A percentile compares a stretch with the other conserved stretches of the same genome.
These are phyloP conservation scores for Trypanosomatidae sp. DNA, from an alignment of 208 protist species.

Conservation along the genomic window DNA sequence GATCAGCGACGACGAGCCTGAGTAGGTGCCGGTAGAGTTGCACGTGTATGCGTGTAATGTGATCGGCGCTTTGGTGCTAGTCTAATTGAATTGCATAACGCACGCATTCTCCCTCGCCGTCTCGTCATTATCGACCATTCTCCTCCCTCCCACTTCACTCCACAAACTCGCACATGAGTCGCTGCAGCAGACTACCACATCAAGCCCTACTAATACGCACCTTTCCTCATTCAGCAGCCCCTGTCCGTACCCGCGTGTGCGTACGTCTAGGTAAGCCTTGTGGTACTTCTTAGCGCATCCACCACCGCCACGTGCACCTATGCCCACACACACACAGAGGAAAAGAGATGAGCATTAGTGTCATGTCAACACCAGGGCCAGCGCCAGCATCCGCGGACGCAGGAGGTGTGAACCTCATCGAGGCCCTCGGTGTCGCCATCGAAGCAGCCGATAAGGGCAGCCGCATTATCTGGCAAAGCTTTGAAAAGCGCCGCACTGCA, in stretches of 20 bases:
- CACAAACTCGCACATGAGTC: not conserved
- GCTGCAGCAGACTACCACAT: not conserved
- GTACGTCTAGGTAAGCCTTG: not conserved
- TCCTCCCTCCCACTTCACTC: not conserved
- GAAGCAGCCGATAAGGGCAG: constrained; percentile 45
- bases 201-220: not conserved
- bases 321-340: not conserved
- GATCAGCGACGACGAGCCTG: not conserved
- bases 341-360: not conserved
- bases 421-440: constrained; percentile 51
- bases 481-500: constrained; percentile 26
- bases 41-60: not conserved
- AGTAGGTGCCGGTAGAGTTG: not conserved
- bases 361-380: not conserved
- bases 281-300: not conserved
- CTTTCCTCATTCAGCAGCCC: not conserved
- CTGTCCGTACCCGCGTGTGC: not conserved
- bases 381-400: not conserved
- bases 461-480: constrained; percentile 42
- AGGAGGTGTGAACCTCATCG: constrained; percentile 31
- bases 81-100: not conserved
- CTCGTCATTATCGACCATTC: not conserved
- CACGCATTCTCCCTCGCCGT: not conserved
- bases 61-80: not conserved
- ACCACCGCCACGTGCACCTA: not conserved